Conservation (phyloP, 306 rosid genomes). For the Urtica urens region DNA sequence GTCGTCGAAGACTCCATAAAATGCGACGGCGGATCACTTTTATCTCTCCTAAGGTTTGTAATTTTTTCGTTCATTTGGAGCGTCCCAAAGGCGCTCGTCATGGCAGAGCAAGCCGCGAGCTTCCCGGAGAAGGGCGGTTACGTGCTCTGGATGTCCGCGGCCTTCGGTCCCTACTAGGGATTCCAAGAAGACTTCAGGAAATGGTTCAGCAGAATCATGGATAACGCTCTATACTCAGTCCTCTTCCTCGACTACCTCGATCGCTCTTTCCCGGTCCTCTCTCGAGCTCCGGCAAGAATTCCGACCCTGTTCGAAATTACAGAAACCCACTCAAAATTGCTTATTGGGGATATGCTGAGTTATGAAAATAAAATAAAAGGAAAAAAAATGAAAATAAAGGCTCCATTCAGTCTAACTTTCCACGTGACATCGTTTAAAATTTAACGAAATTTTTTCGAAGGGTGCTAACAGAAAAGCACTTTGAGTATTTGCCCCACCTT, state of each 20-base stretch:
- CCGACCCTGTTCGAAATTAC: constrained; percentile 62
- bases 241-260: constrained; percentile 76
- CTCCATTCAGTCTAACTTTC: no score
- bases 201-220: constrained; percentile 93
- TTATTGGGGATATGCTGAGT: no score
- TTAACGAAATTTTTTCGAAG: no score
- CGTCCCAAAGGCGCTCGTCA: constrained; percentile 68
- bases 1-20: constrained; percentile 86
- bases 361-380: no score
- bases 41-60: constrained; percentile 57
- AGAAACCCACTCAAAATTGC: no score
- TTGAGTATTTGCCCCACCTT: no score
- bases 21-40: constrained; percentile 72
- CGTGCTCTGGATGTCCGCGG: constrained; percentile 68
- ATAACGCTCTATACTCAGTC: constrained; percentile 82
- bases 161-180: constrained; percentile 94
- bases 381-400: no score
- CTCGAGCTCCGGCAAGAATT: constrained; percentile 34
- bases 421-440: no score
- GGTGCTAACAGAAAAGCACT: no score
- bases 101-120: constrained; percentile 77
- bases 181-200: constrained; percentile 87
- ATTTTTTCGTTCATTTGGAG: constrained; percentile 75
- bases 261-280: constrained; percentile 58
- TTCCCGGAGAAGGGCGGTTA: constrained; percentile 80